Evolutionary conservation across 2,329 filamentous ascomycete species (phyloP).

Genomic region (Madurella mycetomatis): DNA sequence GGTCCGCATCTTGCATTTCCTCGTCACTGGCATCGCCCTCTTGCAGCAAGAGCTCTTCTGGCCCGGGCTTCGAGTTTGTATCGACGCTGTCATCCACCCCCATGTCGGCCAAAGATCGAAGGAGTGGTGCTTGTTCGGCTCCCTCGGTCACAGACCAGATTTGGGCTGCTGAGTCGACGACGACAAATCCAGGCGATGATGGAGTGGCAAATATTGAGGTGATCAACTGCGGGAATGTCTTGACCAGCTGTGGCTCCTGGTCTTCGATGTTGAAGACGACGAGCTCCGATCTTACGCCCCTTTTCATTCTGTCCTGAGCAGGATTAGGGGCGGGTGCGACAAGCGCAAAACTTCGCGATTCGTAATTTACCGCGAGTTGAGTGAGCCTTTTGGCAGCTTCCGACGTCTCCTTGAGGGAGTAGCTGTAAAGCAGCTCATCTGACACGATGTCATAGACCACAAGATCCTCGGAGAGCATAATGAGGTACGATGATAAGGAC

Average conservation of each 20-base stretch:
- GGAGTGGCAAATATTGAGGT: constrained; percentile 63
- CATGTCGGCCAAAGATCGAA: constrained; percentile 53
- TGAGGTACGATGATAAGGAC: constrained; percentile 68
- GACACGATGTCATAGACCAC: constrained; percentile 80
- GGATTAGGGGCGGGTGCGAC: constrained; percentile 41
- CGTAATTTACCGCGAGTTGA: constrained; percentile 67
- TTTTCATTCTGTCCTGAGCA: constrained; percentile 23
- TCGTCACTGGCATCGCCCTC: constrained; percentile 41
- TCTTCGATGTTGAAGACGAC: constrained; percentile 63
- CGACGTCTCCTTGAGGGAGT: constrained; percentile 48
- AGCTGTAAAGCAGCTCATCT: constrained; percentile 66
- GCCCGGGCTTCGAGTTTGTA: constrained; percentile 21
- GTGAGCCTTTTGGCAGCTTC: constrained; percentile 43
- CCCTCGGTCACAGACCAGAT: constrained; percentile 61
- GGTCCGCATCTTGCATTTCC: constrained; percentile 32
- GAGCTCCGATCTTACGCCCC: constrained; percentile 48
- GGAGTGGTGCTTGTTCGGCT: constrained; percentile 50
- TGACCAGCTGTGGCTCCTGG: constrained; percentile 54
- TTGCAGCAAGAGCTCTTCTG: constrained; percentile 37
- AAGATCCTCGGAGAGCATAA: constrained; percentile 69
- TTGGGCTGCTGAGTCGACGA: constrained; percentile 71
- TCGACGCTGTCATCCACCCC: constrained; percentile 36
- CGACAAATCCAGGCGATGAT: constrained; percentile 65
- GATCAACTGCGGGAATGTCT: constrained; percentile 54
- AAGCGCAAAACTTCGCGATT: constrained; percentile 62